Conservation (phyloP, 1,139 yeast genomes). For the Hansenula lynferdii region DNA sequence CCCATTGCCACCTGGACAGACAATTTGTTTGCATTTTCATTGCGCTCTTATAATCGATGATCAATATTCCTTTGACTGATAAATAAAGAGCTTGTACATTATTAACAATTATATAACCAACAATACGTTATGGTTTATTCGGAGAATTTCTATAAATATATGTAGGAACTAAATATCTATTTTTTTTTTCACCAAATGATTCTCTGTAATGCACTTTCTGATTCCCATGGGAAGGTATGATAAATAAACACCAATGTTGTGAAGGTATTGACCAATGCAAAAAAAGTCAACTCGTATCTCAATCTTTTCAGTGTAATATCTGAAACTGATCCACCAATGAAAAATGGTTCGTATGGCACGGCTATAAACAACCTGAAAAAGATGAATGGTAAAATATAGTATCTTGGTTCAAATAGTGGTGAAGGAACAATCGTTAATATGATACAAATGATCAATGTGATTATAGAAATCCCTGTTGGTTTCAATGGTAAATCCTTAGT, state of each 20-base stretch:
- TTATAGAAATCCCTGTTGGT: conserved; percentile 35
- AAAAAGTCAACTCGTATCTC: conserved; percentile 56
- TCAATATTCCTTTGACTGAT: too few relatives aligned
- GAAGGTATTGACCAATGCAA: conserved; percentile 45
- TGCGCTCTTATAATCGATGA: too few relatives aligned
- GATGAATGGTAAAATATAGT: conserved; percentile 76
- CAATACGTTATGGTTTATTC: too few relatives aligned
- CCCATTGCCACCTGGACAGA: too few relatives aligned
- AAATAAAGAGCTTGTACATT: too few relatives aligned
- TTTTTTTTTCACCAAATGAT: conserved; percentile 94
- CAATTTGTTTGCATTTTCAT: too few relatives aligned
- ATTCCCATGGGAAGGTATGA: conserved; percentile 65
- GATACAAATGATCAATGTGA: conserved; percentile 49
- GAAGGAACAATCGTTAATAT: conserved; percentile 72
- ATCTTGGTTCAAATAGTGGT: conserved; percentile 91
- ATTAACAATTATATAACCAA: too few relatives aligned
- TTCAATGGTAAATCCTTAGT: conserved; percentile 31
- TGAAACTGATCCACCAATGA: conserved; percentile 18
- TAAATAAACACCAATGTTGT: conserved; percentile 53
- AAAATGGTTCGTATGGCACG: conserved; percentile 35
- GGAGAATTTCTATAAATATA: too few relatives aligned
- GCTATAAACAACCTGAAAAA: conserved; percentile 61
- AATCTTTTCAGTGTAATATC: conserved; percentile 33
- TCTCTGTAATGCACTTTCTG: conserved; percentile 60
- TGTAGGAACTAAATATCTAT: too few relatives aligned